Evolutionary conservation across 2,329 filamentous ascomycete genomes (phyloP).

Genomic region (Magnaporthiopsis rhizophila): DNA sequence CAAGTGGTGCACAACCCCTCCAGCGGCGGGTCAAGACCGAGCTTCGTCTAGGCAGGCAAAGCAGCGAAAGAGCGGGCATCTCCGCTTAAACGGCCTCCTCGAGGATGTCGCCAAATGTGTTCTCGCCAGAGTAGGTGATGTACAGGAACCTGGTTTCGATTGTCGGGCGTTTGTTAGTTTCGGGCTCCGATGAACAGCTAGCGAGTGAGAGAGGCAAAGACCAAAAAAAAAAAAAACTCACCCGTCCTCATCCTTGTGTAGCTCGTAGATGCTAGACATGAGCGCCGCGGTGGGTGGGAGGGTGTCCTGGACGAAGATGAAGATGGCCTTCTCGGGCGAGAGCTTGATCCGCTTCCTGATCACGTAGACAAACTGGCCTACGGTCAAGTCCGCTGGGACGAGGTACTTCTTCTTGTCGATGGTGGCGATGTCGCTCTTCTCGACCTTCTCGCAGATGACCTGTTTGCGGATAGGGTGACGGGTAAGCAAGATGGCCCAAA

Average conservation of each 20-base stretch:
- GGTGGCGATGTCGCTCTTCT: slow-evolving; percentile 97
- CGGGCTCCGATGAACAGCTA: neutral
- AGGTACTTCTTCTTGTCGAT: slow-evolving; percentile 99
- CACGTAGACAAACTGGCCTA: slow-evolving; percentile 97
- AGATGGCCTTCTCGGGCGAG: slow-evolving; percentile 98
- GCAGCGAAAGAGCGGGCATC: neutral
- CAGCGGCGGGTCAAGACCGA: neutral
- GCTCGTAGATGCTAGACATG: slow-evolving; percentile 99
- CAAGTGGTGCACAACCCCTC: neutral
- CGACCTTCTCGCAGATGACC: slow-evolving; percentile 99
- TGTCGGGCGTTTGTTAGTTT: neutral
- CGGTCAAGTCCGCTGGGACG: slow-evolving; percentile 92
- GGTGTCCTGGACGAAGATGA: slow-evolving; percentile 99
- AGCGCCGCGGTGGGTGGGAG: slow-evolving; percentile 92
- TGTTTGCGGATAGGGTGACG: slow-evolving; percentile 27
- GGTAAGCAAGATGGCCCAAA: slow-evolving; percentile 14
- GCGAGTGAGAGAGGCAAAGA: neutral
- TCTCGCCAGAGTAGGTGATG: slow-evolving; percentile 99
- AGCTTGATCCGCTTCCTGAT: slow-evolving; percentile 99
- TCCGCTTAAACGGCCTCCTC: slow-evolving; percentile 5
- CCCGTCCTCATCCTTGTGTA: slow-evolving; percentile 84
- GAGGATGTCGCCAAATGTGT: slow-evolving; percentile 68
- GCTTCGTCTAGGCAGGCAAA: slow-evolving; percentile 1
- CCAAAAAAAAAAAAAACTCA: slow-evolving; percentile 27
- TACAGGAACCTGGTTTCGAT: slow-evolving; percentile 68